Percentiles rank a stretch among this genome's conserved stretches.
These are phyloP conservation scores for Tremella mesenterica DNA, from an alignment of 768 basidiomycete genomes.

Conservation along the genomic window DNA sequence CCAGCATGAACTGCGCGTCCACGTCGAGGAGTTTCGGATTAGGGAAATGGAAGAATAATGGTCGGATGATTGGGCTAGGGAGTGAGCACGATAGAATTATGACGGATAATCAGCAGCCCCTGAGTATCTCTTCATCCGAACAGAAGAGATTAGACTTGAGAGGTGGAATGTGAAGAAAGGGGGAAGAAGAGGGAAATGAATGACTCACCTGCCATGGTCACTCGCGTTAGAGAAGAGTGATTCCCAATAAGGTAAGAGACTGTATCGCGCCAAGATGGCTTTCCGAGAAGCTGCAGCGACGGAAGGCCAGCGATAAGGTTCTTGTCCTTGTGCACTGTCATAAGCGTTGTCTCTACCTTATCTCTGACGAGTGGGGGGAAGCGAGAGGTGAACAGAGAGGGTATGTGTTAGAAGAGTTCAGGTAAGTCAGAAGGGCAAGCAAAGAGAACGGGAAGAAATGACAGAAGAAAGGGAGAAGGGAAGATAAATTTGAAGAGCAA, in stretches of 20 bases:
- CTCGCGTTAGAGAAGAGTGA: constrained; percentile 26
- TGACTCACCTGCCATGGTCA: constrained; percentile 24
- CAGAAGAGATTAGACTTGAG: too few species aligned
- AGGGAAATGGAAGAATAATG: constrained; percentile 66
- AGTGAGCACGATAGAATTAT: too few species aligned
- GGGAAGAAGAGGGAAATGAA: neutral
- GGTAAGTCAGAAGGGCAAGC: too few species aligned
- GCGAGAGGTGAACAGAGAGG: too few species aligned
- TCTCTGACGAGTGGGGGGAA: too few species aligned
- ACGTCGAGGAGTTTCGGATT: constrained; percentile 53
- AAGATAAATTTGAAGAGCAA: too few species aligned
- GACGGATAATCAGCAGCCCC: neutral
- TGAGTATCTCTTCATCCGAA: neutral
- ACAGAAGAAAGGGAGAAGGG: too few species aligned
- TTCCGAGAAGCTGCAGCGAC: constrained; percentile 65
- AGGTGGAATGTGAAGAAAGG: neutral
- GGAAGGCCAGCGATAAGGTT: constrained; percentile 72
- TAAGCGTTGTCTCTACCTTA: too few species aligned
- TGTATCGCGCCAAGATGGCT: constrained; percentile 63
- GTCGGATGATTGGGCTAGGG: constrained; percentile 63
- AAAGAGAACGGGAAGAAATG: too few species aligned
- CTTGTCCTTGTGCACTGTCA: constrained; percentile 48
- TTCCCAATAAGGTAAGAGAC: constrained; percentile 65
- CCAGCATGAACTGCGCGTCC: constrained; percentile 59
- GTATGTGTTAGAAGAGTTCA: too few species aligned